phyloP scores from a whole-genome alignment of 805 yeast genomes.

The Ogataea philodendri region DNA sequence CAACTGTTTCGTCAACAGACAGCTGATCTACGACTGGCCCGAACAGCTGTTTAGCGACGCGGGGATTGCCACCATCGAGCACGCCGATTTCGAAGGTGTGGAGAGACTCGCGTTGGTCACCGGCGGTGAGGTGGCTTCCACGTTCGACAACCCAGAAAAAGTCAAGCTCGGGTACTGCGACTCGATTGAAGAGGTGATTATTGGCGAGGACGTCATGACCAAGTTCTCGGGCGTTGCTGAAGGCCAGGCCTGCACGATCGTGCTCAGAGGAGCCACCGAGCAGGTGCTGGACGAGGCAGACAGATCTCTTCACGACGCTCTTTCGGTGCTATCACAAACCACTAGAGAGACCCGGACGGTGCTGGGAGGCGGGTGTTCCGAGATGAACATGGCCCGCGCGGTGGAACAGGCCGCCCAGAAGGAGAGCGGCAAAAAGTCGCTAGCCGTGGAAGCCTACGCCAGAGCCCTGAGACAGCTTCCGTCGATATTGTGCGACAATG shows the following conservation, averaged over 20 bases:
- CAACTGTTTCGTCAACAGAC: constrained; percentile 92
- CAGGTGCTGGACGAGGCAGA: constrained; percentile 98
- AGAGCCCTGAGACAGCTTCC: constrained; percentile 93
- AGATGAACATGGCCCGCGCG: constrained; percentile 93
- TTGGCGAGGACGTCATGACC: constrained; percentile 89
- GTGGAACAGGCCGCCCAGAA: constrained; percentile 91
- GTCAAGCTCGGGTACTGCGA: constrained; percentile 89
- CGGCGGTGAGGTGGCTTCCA: constrained; percentile 97
- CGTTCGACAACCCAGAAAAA: constrained; percentile 87
- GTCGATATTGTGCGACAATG: constrained; percentile 92
- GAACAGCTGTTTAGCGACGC: constrained; percentile 91
- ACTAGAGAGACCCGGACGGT: constrained; percentile 89
- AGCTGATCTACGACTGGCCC: constrained; percentile 96
- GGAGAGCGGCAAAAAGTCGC: constrained; percentile 86
- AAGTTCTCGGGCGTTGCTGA: constrained; percentile 94
- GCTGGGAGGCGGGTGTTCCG: constrained; percentile 91
- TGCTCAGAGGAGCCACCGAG: constrained; percentile 96
- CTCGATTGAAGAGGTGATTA: constrained; percentile 81
- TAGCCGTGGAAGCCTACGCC: constrained; percentile 94
- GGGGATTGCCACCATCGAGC: constrained; percentile 88
- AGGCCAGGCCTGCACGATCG: constrained; percentile 95
- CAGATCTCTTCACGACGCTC: constrained; percentile 94
- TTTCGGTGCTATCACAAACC: constrained; percentile 92
- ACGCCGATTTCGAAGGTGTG: constrained; percentile 97
- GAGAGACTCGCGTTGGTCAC: constrained; percentile 95